A percentile compares a stretch with the other conserved stretches of the same genome.
phyloP scores from a whole-genome alignment of 2,329 filamentous ascomycete species.

The Corinectria fuckeliana region DNA sequence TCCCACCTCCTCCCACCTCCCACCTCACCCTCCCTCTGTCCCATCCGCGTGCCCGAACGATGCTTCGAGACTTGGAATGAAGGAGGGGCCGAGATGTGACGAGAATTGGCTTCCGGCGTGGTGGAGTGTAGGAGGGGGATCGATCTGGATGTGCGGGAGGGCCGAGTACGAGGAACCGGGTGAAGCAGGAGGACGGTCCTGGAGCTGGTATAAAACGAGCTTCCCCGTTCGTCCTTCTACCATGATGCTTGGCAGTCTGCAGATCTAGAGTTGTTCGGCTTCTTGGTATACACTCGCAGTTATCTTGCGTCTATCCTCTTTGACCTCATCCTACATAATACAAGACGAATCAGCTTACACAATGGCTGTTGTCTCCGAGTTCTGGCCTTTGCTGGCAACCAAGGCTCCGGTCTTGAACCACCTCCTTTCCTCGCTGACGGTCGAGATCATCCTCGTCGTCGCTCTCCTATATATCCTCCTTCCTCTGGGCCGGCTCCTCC shows the following conservation, averaged over 20 bases:
- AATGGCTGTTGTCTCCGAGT: slow-evolving; percentile 5
- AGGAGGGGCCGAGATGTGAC: not conserved
- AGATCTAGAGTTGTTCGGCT: not conserved
- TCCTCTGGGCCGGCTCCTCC: not conserved
- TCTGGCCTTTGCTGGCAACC: slow-evolving; percentile 10
- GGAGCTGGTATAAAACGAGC: slow-evolving; percentile 8
- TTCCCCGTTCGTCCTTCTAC: slow-evolving; percentile 11
- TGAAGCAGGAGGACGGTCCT: not conserved
- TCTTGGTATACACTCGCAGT: not conserved
- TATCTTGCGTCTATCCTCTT: not conserved
- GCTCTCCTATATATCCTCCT: slow-evolving; percentile 18
- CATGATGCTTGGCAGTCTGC: slow-evolving; percentile 7
- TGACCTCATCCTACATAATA: not conserved
- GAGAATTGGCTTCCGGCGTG: not conserved
- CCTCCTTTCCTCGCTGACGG: slow-evolving; percentile 8
- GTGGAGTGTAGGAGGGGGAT: slow-evolving; percentile 4
- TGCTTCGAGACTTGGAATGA: slow-evolving; percentile 5
- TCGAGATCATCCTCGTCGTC: slow-evolving; percentile 20
- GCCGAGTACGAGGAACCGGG: slow-evolving; percentile 9
- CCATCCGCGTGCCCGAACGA: slow-evolving; percentile 3
- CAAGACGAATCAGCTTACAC: not conserved
- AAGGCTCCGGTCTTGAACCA: slow-evolving; percentile 4
- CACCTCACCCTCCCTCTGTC: not conserved
- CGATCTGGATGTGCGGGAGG: slow-evolving; percentile 1
- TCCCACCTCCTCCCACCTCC: not conserved